Base-by-base conservation (phyloP, 352 stramenopile genomes). In the Phytophthora rubi region DNA sequence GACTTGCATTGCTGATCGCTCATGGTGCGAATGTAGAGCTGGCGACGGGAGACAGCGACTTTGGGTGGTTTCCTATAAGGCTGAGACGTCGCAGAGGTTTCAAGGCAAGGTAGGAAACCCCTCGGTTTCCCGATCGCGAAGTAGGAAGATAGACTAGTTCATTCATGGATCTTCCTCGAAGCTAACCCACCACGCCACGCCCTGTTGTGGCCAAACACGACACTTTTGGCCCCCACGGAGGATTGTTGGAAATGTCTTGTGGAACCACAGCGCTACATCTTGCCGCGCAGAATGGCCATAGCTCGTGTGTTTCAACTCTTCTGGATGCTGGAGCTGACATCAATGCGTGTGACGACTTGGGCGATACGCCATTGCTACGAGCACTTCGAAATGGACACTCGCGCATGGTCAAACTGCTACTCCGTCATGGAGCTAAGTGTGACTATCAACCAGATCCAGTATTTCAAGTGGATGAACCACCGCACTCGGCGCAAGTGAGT, bases 361-460 rank as follows among this genome's bases (percentile, higher is more conserved):
- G 65, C 2, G 53, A 64, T 12, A 75, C 79, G 4, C 57, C 79
- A 1, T 53, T 86, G 45, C 37, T 79, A 4, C 9, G 70, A 18
- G 79, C 70, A 9, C 66, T 86, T 56, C 56, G 73, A 6, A 68
- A 75, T 42, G 73, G 73, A 15, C 76, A 55, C 0, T 83, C 79
- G 0, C n/a, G 59, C 0, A 59, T 59, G 13, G 60, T 81, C 26
- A 72, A 73, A 28, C 37, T 70, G 33, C 47, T 83, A 9, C 56
- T 82, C 4, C 56, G 59, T 33, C 65, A 76, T 52, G 67, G 71
- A 23, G 67, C 67, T 15, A 57, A 56, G 28, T 33, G 39, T 13
- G 42, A 49, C 12, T 37, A 39, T 5, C 53, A 37, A 30, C 12
- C 52, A 16, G 18, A 71, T 9, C 13, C 66, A 2, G n/a, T 26